phyloP scores from a whole-genome alignment of 2,329 filamentous ascomycete species.

The Penicillium sp. region DNA sequence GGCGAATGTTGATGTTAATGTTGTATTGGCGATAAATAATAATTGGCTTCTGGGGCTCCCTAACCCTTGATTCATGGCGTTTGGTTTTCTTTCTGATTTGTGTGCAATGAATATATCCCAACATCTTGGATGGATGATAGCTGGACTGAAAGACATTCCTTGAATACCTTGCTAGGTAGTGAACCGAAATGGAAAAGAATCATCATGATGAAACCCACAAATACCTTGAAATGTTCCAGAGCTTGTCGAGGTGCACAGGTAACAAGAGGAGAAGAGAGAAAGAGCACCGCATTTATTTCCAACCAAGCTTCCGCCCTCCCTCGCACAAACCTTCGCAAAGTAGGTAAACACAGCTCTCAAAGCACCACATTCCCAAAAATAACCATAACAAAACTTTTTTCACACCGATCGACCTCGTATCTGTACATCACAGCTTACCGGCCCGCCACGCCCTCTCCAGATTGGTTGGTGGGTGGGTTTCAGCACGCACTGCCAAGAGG shows the following conservation, averaged over 20 bases:
- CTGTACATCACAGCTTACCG: not conserved
- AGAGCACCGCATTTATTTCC: not conserved
- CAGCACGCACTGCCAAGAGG: slow-evolving; percentile 22
- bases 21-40: not conserved
- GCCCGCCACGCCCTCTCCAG: not conserved
- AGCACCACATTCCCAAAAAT: not conserved
- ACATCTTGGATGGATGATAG: not conserved
- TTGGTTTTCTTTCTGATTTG: not conserved
- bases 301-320: not conserved
- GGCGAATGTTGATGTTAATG: not conserved
- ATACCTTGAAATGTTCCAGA: not conserved
- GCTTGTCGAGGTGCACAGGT: not conserved
- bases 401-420: not conserved
- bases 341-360: not conserved
- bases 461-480: slow-evolving; percentile 19
- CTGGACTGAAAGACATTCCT: not conserved
- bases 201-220: not conserved
- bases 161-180: not conserved
- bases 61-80: slow-evolving; percentile 1
- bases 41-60: not conserved
- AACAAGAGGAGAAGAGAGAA: not conserved
- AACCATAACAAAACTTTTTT: not conserved
- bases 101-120: slow-evolving; percentile 1
- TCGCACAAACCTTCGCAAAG: not conserved
- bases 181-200: not conserved